Evolutionary conservation across 108 stramenopile genomes (phyloP), one percentile per base, ranked within the genome.

Genomic region (Pinguiococcus pyrenoidosus): DNA sequence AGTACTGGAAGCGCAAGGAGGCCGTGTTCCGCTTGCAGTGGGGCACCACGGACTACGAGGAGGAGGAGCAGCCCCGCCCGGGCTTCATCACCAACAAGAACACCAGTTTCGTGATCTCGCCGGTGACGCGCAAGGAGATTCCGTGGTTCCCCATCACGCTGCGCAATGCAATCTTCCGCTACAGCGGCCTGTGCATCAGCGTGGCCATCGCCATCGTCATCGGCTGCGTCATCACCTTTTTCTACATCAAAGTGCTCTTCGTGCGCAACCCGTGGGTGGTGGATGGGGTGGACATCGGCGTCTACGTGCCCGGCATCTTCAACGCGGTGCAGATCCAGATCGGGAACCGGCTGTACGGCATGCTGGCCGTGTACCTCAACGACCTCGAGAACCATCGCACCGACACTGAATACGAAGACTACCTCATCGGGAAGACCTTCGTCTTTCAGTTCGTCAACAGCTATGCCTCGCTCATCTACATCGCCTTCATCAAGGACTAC

Each of bases 141-240:
- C n/a, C n/a, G n/a, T n/a, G n/a, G n/a, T n/a, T n/a, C n/a, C n/a
- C n/a, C n/a, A n/a, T n/a, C n/a, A n/a, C n/a, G n/a, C n/a, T n/a
- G n/a, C n/a, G n/a, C n/a, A n/a, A n/a, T n/a, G n/a, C n/a, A n/a
- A n/a, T n/a, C 55, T 56, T 56, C 17, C 55, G 45, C 1, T 27
- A 32, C 30, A 8, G 8, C 6, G 30, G 36, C 5, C 12, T 14
- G n/a, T 35, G 46, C 45, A 46, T 33, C 45, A 33, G 45, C 18
- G 17, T 46, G 12, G 10, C 41, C 36, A 56, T 44, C 55, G 44
- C 44, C 29, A 80, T 89, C 24, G 64, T 92, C 26, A 79, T 85
- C 9, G 10, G 73, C 17, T 59, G 69, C 5, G 80, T 88, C 37
- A 86, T 92, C 12, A 46, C 84, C 37, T 69, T 71, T 23, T 68